These are phyloP conservation scores for Fistulinella staudtii DNA, from an alignment of 1,284 basidiomycete species.

Conservation along the genomic window DNA sequence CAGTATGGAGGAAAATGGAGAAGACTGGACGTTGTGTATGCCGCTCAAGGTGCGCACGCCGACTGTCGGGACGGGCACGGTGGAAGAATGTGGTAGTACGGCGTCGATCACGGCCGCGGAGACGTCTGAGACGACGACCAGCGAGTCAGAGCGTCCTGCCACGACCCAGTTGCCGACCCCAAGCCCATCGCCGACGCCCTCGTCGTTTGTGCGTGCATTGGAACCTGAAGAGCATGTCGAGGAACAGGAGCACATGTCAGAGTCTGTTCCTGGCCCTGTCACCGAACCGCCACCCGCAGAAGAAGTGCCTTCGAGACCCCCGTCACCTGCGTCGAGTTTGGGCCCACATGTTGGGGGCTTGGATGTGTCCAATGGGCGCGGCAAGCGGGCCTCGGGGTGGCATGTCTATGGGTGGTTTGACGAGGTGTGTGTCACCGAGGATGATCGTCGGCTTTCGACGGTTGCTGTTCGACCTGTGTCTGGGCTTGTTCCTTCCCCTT, in stretches of 20 bases:
- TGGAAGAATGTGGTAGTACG: slow-evolving; percentile 7
- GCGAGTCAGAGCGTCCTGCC: neutral
- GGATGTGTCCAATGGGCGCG: slow-evolving; percentile 28
- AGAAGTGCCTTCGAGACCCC: slow-evolving; percentile 3
- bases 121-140: neutral
- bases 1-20: slow-evolving; percentile 3
- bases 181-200: slow-evolving; percentile 14
- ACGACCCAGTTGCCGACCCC: slow-evolving; percentile 25
- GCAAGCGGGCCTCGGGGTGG: slow-evolving; percentile 34
- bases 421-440: slow-evolving; percentile 11
- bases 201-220: slow-evolving; percentile 2
- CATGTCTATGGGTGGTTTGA: slow-evolving; percentile 33
- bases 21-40: slow-evolving; percentile 35
- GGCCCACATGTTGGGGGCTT: slow-evolving; percentile 29
- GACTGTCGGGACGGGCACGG: neutral
- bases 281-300: neutral
- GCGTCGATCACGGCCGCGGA: slow-evolving; percentile 1
- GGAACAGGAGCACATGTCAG: neutral
- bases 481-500: neutral
- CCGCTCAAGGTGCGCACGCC: slow-evolving; percentile 21
- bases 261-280: neutral
- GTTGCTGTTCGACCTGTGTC: neutral
- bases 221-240: slow-evolving; percentile 8
- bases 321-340: slow-evolving; percentile 19
- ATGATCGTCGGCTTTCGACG: neutral